A percentile compares a stretch with the other conserved stretches of the same genome.
Conservation (phyloP, 345 rosid species). For the Draba incana region DNA sequence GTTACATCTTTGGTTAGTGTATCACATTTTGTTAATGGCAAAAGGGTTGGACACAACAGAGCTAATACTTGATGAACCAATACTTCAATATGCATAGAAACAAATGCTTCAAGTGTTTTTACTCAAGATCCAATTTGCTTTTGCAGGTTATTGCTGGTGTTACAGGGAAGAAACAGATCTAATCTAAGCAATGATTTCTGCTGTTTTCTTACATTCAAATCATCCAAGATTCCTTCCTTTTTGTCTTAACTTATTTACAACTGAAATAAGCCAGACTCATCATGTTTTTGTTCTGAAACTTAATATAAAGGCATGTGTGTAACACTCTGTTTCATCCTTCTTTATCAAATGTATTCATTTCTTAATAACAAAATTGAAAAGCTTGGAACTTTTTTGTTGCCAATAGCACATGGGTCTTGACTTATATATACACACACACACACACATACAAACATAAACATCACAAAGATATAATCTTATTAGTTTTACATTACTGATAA, state of each 20-base stretch:
- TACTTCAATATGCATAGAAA: background rate
- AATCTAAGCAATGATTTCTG: slow-evolving; percentile 24
- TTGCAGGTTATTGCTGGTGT: slow-evolving; percentile 84
- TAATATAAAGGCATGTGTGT: slow-evolving; percentile 30
- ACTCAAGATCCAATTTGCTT: slow-evolving; percentile 10
- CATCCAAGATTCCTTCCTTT: slow-evolving; percentile 9
- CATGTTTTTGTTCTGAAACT: slow-evolving; percentile 33
- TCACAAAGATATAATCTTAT: slow-evolving; percentile 16
- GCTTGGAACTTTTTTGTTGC: slow-evolving; percentile 23
- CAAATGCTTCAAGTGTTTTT: background rate
- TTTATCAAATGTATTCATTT: slow-evolving; percentile 23
- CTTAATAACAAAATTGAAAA: slow-evolving; percentile 14
- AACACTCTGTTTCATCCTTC: slow-evolving; percentile 20
- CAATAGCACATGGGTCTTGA: slow-evolving; percentile 29
- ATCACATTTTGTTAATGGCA: background rate
- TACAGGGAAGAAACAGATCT: slow-evolving; percentile 70
- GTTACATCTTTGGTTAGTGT: slow-evolving; percentile 10
- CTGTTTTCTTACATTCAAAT: slow-evolving; percentile 27
- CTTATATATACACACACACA: slow-evolving; percentile 14
- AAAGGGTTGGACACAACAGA: background rate
- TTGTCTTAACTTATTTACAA: slow-evolving; percentile 22
- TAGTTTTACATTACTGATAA: slow-evolving; percentile 23
- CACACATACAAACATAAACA: slow-evolving; percentile 6
- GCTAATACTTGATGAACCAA: background rate
- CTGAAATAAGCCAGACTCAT: slow-evolving; percentile 52